These are phyloP conservation scores for Candida lessepsii DNA, from an alignment of 805 yeast genomes.

Conservation along the genomic window DNA sequence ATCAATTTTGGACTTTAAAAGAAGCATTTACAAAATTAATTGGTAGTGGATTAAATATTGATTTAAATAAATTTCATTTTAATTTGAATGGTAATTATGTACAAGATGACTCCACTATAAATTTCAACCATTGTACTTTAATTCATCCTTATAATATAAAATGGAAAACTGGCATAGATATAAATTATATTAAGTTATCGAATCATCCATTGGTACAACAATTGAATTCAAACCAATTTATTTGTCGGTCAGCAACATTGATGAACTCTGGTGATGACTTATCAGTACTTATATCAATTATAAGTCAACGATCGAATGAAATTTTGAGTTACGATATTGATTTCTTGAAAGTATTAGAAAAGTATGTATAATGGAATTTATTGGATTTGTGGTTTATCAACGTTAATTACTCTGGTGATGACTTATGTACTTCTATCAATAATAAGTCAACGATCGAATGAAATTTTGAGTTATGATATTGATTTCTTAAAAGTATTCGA, in stretches of 20 bases:
- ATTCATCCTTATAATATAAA: background rate
- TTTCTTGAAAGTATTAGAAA: background rate
- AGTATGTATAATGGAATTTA: too few relatives aligned
- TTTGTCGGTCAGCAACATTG: conserved; percentile 7
- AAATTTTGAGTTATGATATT: background rate
- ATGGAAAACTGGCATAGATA: conserved; percentile 5
- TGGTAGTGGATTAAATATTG: conserved; percentile 54
- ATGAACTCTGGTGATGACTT: conserved; percentile 1
- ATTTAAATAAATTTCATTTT: conserved; percentile 21
- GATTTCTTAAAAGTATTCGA: background rate
- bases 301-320: conserved; percentile 2
- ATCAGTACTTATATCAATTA: conserved; percentile 13
- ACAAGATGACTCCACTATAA: background rate
- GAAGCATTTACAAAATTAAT: conserved; percentile 69
- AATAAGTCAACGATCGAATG: conserved; percentile 2
- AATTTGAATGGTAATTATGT: conserved; percentile 6
- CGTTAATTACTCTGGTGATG: background rate
- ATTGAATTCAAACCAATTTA: background rate
- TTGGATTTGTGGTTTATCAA: conserved; percentile 4
- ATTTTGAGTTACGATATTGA: background rate
- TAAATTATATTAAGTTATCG: background rate
- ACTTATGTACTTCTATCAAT: conserved; percentile 12
- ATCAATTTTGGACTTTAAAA: conserved; percentile 75
- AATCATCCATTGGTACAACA: background rate
- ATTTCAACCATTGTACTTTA: background rate